phyloP scores from a whole-genome alignment of 768 basidiomycete species.

The Termitomyces sp. region DNA sequence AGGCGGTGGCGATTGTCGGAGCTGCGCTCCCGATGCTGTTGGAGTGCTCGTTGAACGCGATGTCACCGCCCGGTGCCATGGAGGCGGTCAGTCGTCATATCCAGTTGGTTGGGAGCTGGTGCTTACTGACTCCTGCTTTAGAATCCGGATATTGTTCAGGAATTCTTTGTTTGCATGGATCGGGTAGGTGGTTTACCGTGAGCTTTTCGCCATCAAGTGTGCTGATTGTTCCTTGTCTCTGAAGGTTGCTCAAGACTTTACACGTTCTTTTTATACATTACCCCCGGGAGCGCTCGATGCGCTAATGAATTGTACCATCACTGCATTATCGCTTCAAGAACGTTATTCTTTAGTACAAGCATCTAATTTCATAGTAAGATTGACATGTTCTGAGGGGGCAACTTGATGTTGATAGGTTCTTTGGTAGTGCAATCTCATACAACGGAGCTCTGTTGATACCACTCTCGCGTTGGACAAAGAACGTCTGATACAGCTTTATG shows the following conservation, averaged over 20 bases:
- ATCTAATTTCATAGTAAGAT: slow-evolving; percentile 72
- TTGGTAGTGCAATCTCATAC: slow-evolving; percentile 54
- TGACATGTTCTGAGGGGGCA: not conserved
- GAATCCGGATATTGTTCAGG: slow-evolving; percentile 91
- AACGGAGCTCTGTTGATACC: slow-evolving; percentile 58
- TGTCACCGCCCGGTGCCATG: slow-evolving; percentile 61
- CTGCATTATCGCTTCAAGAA: slow-evolving; percentile 65
- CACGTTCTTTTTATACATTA: slow-evolving; percentile 47
- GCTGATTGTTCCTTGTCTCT: not conserved
- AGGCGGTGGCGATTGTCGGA: slow-evolving; percentile 53
- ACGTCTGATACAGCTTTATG: slow-evolving; percentile 41
- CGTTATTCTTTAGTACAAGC: slow-evolving; percentile 78
- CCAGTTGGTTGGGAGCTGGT: not conserved
- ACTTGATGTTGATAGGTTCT: not conserved
- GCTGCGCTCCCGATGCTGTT: slow-evolving; percentile 52
- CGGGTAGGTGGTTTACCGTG: slow-evolving; percentile 38
- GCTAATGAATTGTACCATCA: slow-evolving; percentile 57
- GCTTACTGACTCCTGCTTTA: slow-evolving; percentile 21
- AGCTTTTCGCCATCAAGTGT: not conserved
- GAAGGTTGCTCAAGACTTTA: slow-evolving; percentile 48
- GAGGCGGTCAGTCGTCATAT: slow-evolving; percentile 46
- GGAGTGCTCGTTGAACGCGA: slow-evolving; percentile 44
- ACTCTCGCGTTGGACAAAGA: slow-evolving; percentile 48
- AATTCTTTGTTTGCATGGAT: slow-evolving; percentile 82
- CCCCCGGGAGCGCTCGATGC: slow-evolving; percentile 55